Base-by-base conservation (phyloP, 2,329 filamentous ascomycete species). In the Hymenoscyphus salicellus region DNA sequence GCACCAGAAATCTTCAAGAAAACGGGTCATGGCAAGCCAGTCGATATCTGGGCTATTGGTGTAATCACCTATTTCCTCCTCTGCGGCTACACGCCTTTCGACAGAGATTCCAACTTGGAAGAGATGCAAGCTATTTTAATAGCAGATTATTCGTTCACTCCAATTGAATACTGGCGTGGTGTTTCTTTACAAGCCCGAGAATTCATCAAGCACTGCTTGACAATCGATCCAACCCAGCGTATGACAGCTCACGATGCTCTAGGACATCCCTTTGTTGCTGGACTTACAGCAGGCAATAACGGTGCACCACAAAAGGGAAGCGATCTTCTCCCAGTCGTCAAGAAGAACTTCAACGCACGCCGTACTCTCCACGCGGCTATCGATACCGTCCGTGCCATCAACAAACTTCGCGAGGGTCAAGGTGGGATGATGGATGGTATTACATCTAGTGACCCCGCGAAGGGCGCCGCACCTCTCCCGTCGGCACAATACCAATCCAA, bases 1-100 rank as follows among this genome's bases (percentile, higher is more conserved):
- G 95, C 95, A 1, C 95, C 95, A 26, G 95, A 99, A 78, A 99
- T 99, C 74, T 99, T 99, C 81, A 97, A 97, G 79, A 99, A 99
- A 83, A 93, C 90, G 7, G 95, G 95, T 30, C 95, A 99, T 77
- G 95, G 95, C 68, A 99, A 98, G 79, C 93, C 95, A 71, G 95
- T 99, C 61, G 95, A 99, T 77, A 89, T 99, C 69, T 99, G 95
- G 95, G 95, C 95, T 43, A 92, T 98, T 68, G 95, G 95, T 57
- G 95, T 99, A 55, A 99, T 99, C 75, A 98, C 95, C 36, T 99
- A 98, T 81, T 99, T 99, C 81, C 83, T 99, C 33, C 88, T 99
- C 60, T 98, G 95, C 78, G 95, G 95, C 65, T 98, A 98, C 80
- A 99, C 95, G 0, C 95, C 95, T 14, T 99, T 99, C 77, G 95